A percentile compares a stretch with the other conserved stretches of the same genome.
Conservation (phyloP, 2,329 filamentous ascomycete genomes). For the Helotiales sp. region DNA sequence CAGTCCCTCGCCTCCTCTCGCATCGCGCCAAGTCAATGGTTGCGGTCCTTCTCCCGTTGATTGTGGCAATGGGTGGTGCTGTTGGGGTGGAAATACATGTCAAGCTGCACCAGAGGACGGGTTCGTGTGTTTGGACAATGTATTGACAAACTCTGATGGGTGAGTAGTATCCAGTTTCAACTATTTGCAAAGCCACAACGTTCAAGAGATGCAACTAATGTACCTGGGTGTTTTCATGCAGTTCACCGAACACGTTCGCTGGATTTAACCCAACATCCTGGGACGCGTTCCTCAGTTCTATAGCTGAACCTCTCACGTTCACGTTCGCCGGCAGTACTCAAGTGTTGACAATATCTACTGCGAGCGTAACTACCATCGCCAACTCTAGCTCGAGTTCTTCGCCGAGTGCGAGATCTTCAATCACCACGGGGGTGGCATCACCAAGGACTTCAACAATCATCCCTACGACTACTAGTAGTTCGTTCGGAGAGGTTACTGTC, state of each 20-base stretch:
- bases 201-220: background rate
- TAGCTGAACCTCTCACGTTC: background rate
- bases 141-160: background rate
- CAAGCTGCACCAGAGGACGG: background rate
- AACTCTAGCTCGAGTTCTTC: background rate
- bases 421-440: background rate
- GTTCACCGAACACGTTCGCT: background rate
- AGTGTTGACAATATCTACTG: background rate
- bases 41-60: background rate
- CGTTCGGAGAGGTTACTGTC: background rate
- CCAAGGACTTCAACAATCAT: background rate
- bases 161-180: background rate
- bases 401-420: background rate
- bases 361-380: background rate
- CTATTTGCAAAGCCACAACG: background rate
- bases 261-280: background rate
- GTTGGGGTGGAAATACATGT: background rate
- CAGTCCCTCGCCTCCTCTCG: background rate
- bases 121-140: background rate
- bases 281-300: background rate
- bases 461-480: background rate
- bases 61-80: background rate
- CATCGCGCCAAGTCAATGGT: background rate
- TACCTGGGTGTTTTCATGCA: too few relatives aligned
- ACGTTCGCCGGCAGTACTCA: background rate